Evolutionary conservation across 371 early-diverging fungal species (phyloP).

Genomic region (Lichtheimia ornata): DNA sequence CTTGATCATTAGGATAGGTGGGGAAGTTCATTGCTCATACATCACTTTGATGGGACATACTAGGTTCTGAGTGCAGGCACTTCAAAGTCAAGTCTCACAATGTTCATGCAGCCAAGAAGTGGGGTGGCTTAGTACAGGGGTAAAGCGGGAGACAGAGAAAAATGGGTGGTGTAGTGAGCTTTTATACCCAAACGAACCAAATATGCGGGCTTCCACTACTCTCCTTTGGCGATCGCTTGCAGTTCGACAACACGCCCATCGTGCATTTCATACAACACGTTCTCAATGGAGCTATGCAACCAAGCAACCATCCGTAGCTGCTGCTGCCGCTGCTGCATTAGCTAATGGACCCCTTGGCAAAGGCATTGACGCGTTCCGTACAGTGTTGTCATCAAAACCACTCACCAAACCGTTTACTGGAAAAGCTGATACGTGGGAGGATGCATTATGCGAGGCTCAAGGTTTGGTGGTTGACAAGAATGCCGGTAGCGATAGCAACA

Average conservation of each 20-base stretch:
- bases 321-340: conserved; percentile 10
- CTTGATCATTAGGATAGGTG: too few species aligned
- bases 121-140: too few species aligned
- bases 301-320: conserved; percentile 3
- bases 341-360: conserved; percentile 10
- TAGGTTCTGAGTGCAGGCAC: too few species aligned
- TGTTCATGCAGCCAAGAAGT: too few species aligned
- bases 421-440: conserved; percentile 48
- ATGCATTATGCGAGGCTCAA: conserved; percentile 56
- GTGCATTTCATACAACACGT: not conserved
- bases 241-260: not conserved
- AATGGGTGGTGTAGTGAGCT: too few species aligned
- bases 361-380: conserved; percentile 11
- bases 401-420: conserved; percentile 37
- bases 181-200: too few species aligned
- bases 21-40: too few species aligned
- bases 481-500: conserved; percentile 21
- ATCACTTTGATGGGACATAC: too few species aligned
- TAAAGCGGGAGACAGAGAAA: too few species aligned
- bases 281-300: not conserved
- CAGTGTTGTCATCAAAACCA: conserved; percentile 9
- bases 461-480: conserved; percentile 30
- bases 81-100: too few species aligned
- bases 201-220: not conserved
- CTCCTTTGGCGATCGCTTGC: not conserved